Conservation (phyloP, 176 grass and related monocot genomes). For the Saccharum officinarum region DNA sequence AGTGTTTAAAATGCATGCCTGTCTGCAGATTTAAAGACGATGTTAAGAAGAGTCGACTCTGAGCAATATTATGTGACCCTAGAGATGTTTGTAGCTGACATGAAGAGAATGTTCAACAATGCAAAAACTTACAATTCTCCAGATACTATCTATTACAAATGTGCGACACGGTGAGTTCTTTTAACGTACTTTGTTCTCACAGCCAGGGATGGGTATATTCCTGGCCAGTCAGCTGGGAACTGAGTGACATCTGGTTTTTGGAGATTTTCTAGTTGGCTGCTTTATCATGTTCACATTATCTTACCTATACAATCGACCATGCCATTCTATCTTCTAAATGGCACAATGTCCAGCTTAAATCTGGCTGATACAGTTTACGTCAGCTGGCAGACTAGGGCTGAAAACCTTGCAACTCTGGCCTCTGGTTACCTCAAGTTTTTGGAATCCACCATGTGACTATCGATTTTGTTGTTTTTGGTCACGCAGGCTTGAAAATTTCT, state of each 20-base stretch:
- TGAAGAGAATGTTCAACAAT: slow-evolving; percentile 90
- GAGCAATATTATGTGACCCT: slow-evolving; percentile 98
- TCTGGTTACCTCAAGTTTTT: neutral
- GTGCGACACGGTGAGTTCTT: slow-evolving; percentile 67
- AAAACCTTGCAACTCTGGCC: neutral
- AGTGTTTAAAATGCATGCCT: neutral
- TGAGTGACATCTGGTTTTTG: neutral
- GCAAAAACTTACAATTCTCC: slow-evolving; percentile 94
- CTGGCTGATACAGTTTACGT: neutral
- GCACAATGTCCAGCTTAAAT: neutral
- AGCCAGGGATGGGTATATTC: neutral
- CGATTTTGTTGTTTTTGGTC: neutral
- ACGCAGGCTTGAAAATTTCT: slow-evolving; percentile 80
- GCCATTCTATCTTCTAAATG: neutral
- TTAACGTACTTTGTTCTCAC: neutral
- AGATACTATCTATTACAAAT: slow-evolving; percentile 98
- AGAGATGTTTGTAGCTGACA: slow-evolving; percentile 96
- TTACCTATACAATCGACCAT: neutral
- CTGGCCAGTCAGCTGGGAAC: neutral
- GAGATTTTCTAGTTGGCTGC: neutral
- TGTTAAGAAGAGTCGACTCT: slow-evolving; percentile 86
- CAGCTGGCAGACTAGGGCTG: neutral
- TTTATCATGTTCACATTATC: slow-evolving; percentile 4
- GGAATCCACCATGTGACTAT: neutral
- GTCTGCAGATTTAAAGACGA: slow-evolving; percentile 86